A percentile compares a stretch with the other conserved stretches of the same genome.
Evolutionary conservation across 2,329 filamentous ascomycete species (phyloP).

Genomic region (Venturia aucupariae): DNA sequence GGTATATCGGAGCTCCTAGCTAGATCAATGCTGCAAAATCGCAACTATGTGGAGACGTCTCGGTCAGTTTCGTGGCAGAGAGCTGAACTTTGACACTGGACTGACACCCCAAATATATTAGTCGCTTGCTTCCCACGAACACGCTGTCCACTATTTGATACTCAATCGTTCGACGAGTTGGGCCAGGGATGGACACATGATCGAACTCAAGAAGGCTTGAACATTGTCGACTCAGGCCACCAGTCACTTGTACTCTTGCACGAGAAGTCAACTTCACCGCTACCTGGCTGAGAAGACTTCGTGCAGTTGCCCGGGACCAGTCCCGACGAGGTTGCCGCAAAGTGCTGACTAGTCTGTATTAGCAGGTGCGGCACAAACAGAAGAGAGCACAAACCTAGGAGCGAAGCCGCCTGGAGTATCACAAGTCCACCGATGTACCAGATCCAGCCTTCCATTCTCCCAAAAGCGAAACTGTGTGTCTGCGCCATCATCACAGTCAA

Average conservation of each 20-base stretch:
- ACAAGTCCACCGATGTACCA: slow-evolving; percentile 3
- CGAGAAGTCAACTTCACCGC: background rate
- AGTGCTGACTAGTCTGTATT: background rate
- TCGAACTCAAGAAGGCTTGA: background rate
- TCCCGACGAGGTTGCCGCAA: background rate
- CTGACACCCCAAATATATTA: too few species aligned
- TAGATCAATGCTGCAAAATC: too few species aligned
- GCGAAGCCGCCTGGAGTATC: background rate
- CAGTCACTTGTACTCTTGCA: background rate
- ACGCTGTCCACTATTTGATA: too few species aligned
- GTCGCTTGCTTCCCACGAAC: too few species aligned
- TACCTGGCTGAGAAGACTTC: background rate
- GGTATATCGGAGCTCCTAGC: too few species aligned
- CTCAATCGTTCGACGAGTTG: too few species aligned
- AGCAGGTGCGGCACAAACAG: background rate
- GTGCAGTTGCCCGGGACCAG: background rate
- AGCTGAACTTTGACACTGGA: too few species aligned
- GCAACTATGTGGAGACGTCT: too few species aligned
- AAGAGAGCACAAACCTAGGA: background rate
- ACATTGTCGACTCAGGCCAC: background rate
- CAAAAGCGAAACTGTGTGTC: background rate
- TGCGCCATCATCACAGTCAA: background rate
- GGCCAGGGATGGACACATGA: too few species aligned
- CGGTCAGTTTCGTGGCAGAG: too few species aligned
- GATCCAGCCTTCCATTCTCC: slow-evolving; percentile 3